Percentiles rank a stretch among this genome's conserved stretches.
phyloP scores from a whole-genome alignment of 345 rosid species.

The Linum usitatissimum region DNA sequence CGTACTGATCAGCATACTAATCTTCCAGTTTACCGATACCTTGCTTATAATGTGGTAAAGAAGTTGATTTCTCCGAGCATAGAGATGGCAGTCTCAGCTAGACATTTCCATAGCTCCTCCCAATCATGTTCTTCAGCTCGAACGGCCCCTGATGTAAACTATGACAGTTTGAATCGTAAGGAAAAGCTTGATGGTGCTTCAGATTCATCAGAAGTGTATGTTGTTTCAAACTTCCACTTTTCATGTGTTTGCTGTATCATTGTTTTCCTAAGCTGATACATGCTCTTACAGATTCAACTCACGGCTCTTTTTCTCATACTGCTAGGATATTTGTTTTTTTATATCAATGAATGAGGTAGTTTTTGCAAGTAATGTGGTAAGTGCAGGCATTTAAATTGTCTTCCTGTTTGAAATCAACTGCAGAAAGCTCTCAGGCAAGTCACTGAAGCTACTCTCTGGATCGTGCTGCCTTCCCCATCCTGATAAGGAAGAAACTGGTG shows the following conservation, averaged over 20 bases:
- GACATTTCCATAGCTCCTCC: conserved; percentile 44
- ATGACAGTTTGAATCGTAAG: conserved; percentile 42
- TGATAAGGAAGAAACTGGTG: conserved; percentile 97
- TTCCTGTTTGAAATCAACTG: conserved; percentile 5
- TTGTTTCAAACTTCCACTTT: conserved; percentile 5
- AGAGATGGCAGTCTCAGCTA: conserved; percentile 38
- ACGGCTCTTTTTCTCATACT: background rate
- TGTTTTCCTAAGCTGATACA: background rate
- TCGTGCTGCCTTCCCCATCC: conserved; percentile 96
- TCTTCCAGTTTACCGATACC: conserved; percentile 39
- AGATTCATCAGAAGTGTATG: conserved; percentile 50
- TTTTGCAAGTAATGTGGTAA: no score
- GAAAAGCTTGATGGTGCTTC: conserved; percentile 41
- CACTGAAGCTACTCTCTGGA: conserved; percentile 68
- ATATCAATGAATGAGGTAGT: background rate
- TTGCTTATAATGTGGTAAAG: conserved; percentile 39
- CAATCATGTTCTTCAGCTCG: conserved; percentile 40
- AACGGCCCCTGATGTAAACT: conserved; percentile 56
- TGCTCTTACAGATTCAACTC: background rate
- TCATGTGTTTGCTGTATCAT: background rate
- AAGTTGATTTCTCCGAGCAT: conserved; percentile 27
- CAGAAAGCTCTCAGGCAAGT: conserved; percentile 43
- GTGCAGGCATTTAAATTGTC: conserved; percentile 2
- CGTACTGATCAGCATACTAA: conserved; percentile 30
- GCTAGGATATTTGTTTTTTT: background rate